phyloP scores from a whole-genome alignment of 768 basidiomycete species.

The Podaxis mareebaensis region DNA sequence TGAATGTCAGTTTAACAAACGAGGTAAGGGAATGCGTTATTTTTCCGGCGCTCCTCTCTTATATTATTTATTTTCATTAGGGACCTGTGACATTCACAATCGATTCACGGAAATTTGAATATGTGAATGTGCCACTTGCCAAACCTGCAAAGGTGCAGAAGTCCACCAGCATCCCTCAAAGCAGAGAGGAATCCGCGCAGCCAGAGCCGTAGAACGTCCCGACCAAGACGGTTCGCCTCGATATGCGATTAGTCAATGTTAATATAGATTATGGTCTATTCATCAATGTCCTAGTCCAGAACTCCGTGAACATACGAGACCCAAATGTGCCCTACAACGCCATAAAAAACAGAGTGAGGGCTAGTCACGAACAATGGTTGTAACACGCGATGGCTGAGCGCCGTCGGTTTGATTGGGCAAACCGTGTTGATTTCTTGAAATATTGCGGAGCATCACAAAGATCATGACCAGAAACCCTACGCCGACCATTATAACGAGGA shows the following conservation, averaged over 20 bases:
- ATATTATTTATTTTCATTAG: constrained; percentile 33
- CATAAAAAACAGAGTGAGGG: not conserved
- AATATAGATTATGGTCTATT: not conserved
- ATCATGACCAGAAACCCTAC: not conserved
- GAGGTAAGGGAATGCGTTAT: constrained; percentile 54
- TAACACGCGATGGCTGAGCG: not conserved
- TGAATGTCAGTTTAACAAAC: constrained; percentile 85
- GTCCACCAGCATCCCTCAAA: not conserved
- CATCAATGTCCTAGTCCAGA: not conserved
- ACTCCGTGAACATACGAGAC: not conserved
- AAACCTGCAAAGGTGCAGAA: constrained; percentile 12
- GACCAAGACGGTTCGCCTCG: too few relatives aligned
- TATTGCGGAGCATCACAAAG: constrained; percentile 1
- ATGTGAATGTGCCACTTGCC: constrained; percentile 34
- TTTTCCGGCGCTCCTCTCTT: constrained; percentile 35
- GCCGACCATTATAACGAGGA: not conserved
- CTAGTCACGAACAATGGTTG: not conserved
- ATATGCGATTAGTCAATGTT: too few relatives aligned
- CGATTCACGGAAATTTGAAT: constrained; percentile 80
- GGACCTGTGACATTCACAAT: constrained; percentile 86
- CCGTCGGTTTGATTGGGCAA: not conserved
- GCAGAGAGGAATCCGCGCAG: not conserved
- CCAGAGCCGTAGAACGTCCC: not conserved
- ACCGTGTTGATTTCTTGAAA: not conserved
- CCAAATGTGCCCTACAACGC: not conserved